These are phyloP conservation scores for Podaxis pistillaris DNA, from an alignment of 768 basidiomycete species.

Conservation along the genomic window DNA sequence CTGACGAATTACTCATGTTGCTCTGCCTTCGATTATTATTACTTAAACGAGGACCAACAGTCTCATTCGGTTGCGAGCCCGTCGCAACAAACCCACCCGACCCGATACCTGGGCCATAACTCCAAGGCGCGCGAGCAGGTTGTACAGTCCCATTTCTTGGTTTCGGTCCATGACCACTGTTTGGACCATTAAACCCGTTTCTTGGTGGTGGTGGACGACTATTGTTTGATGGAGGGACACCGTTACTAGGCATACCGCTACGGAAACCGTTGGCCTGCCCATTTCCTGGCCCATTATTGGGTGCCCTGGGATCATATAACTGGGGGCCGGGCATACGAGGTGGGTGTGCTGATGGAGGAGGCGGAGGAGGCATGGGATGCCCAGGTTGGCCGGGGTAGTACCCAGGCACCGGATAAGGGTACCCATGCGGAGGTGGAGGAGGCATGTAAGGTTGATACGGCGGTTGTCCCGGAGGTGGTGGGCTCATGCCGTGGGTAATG, in stretches of 20 bases:
- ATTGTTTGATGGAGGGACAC: conserved; percentile 27
- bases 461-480: conserved; percentile 19
- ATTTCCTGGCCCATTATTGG: conserved; percentile 22
- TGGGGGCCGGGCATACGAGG: conserved; percentile 7
- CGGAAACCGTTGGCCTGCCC: conserved; percentile 20
- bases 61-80: conserved; percentile 35
- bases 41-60: conserved; percentile 66
- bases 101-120: conserved; percentile 63
- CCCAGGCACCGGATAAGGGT: conserved; percentile 17
- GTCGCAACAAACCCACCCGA: conserved; percentile 41
- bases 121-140: conserved; percentile 57
- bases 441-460: conserved; percentile 18
- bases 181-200: conserved; percentile 18
- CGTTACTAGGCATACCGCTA: conserved; percentile 23
- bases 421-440: conserved; percentile 21
- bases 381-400: conserved; percentile 19
- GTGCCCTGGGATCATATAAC: background rate
- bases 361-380: conserved; percentile 18
- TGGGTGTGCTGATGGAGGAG: conserved; percentile 17
- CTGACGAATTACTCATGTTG: conserved; percentile 48
- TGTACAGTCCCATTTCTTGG: conserved; percentile 31
- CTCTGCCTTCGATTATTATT: conserved; percentile 47
- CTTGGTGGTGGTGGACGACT: conserved; percentile 26
- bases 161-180: conserved; percentile 31
- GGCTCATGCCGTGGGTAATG: conserved; percentile 10